Evolutionary conservation across 2,329 filamentous ascomycete species (phyloP), one percentile per base, ranked within the genome.

Genomic region (Penicillium sp.): DNA sequence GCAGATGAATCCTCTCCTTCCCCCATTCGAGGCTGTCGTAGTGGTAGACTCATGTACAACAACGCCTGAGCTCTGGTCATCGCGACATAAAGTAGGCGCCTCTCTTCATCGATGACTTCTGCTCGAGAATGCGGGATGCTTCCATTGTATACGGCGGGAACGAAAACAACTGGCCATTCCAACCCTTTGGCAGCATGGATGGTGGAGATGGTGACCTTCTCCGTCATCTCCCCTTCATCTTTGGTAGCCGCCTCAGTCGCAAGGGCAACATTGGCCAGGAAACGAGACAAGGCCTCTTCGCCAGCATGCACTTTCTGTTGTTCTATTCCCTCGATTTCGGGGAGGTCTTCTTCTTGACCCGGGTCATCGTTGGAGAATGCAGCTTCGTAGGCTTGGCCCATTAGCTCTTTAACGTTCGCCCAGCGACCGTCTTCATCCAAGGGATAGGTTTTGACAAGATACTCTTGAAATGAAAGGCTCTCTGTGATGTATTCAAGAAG

Each of bases 111-210:
- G 3, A 82, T 80, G 68, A 97, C 90, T 44, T 97, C 92, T 1
- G 92, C 84, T 63, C 92, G 83, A 2, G 87, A 88, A 71, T 97
- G 93, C 4, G 93, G 93, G 56, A 97, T 95, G 2, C 89, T 93
- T 1, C 93, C 94, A 45, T 92, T 85, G 69, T 96, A 96, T 25
- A 91, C 88, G 1, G 89, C 90, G 6, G 94, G 92, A 15, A 97
- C 86, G 71, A 97, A 97, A 1, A 97, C 91, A 1, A 96, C 82
- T 0, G 93, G 93, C 94, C 94, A 99, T 72, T 99, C 93, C 1
- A 99, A 80, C 3, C 93, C 93, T 73, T 99, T 99, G 2, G 93
- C 91, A 0, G 92, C 92, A 70, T 99, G 93, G 11, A 99, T 97
- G 0, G 93, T 99, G 6, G 92, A 97, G 23, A 99, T 90, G 0